Base-by-base conservation (phyloP, 2,329 filamentous ascomycete genomes). In the Plectosphaerella cucumerina region DNA sequence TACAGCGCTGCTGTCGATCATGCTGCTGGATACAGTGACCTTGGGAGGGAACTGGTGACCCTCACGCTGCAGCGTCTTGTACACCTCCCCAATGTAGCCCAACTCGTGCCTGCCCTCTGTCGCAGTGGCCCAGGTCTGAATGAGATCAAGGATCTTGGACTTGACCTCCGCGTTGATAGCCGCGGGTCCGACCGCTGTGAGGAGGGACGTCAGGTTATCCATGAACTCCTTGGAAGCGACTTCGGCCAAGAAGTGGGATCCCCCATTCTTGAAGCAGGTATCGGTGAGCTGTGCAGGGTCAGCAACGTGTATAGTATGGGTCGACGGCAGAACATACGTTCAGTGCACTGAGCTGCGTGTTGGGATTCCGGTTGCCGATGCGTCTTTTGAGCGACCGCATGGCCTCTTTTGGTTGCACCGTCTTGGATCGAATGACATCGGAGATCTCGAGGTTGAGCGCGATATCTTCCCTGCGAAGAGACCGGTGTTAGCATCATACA, bases 211-310 rank as follows among this genome's bases (percentile, higher is more conserved):
- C 48, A 99, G 74, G 66, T 97, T 97, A 72, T 99, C 94, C 88
- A 99, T 95, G 65, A 97, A 99, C 73, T 99, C 94, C 57, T 92
- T 85, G 17, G 93, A 97, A 39, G 94, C 93, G 60, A 99, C 94
- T 73, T 99, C 94, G 58, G 86, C 81, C 47, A 99, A 85, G 70
- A 99, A 99, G 71, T 99, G 94, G 37, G 87, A 82, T 60, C 94
- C 94, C 53, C 94, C 94, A 76, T 99, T 99, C 75, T 99, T 99
- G 55, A 97, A 91, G 67, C 94, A 99, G 1, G 94, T 97, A 73
- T 99, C 94, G 58, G 92, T 96, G 62, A 99, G 86, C 90, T 84
- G 82, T 86, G 51, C 22, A 26, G 22, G 21, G 47, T 49, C 34
- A 49, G 47, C 37, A 31, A 14, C 11, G n/a, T 10, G 21, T 20